Base-by-base conservation (phyloP, 805 yeast species). In the Vanderwaltozyma verrucispora region DNA sequence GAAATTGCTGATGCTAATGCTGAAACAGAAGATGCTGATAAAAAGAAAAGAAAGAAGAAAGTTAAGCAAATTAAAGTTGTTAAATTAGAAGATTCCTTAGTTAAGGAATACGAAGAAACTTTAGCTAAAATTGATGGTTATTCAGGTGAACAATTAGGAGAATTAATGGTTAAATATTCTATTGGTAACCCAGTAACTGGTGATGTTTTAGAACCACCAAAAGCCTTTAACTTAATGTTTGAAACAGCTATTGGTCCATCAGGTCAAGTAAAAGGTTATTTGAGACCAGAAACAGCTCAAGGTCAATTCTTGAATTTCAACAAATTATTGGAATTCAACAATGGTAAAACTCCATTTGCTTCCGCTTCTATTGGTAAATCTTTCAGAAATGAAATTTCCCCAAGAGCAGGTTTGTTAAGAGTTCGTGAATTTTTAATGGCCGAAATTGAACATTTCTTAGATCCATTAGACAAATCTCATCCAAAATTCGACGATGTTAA, bases 371-470 rank as follows among this genome's bases (percentile, higher is more conserved):
- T 92, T 56, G 99, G 99, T 60, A 92, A 92, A 66, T 88, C 97
- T 12, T 92, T 92, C 74, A 83, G 99, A 72, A 92, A 92, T 65
- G 99, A 92, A 70, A 92, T 92, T 56, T 86, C 96, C 34, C 99
- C 99, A 53, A 80, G 98, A 65, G 84, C 97, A 20, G 99, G 99
- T 52, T 72, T 92, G 51, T 73, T 92, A 61, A 82, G 99, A 68
- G 98, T 94, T 41, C 86, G 99, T 67, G 99, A 92, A 71, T 92
- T 92, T 63, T 71, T 92, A 60, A 92, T 92, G 98, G 99, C 97
- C 41, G 99, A 92, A 72, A 88, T 92, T 59, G 99, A 92, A 69
- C 98, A 92, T 66, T 92, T 76, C 57, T 96, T 94, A 48, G 99
- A 92, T 62, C 98, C 99, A 42, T 67, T 68, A 33, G 73, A 88